Conservation (phyloP, 2,329 filamentous ascomycete genomes). For the Nigrograna mackinnonii region DNA sequence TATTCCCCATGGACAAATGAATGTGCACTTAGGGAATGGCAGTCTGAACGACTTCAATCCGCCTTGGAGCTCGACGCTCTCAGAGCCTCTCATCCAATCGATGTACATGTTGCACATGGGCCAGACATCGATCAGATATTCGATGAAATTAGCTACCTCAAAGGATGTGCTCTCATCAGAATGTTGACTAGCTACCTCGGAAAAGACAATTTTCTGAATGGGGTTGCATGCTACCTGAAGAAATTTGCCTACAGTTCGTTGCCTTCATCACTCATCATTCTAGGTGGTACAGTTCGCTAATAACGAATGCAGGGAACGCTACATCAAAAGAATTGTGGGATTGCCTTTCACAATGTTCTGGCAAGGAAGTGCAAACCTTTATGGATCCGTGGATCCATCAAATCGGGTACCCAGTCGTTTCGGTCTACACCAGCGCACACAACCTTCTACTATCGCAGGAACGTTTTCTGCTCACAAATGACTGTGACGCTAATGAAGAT, state of each 20-base stretch:
- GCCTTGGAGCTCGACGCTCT: conserved; percentile 89
- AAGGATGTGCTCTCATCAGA: conserved; percentile 93
- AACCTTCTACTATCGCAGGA: conserved; percentile 83
- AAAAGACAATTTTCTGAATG: conserved; percentile 84
- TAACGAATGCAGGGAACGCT: too few species aligned
- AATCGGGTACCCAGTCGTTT: conserved; percentile 91
- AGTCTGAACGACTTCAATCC: conserved; percentile 89
- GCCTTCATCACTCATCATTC: too few species aligned
- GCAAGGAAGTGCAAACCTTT: conserved; percentile 80
- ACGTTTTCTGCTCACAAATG: conserved; percentile 88
- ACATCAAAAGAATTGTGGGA: conserved; percentile 91
- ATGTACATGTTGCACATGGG: conserved; percentile 91
- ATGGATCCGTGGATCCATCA: conserved; percentile 97
- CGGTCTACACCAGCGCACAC: conserved; percentile 79
- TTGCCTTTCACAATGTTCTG: conserved; percentile 83
- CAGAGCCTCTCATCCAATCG: conserved; percentile 91
- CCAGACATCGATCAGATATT: conserved; percentile 98
- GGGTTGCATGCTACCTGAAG: conserved; percentile 88
- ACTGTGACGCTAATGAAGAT: conserved; percentile 89
- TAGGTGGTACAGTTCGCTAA: too few species aligned
- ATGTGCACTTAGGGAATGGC: conserved; percentile 25
- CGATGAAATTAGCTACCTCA: conserved; percentile 93
- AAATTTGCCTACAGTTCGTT: conserved; percentile 82
- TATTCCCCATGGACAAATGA: conserved; percentile 58
- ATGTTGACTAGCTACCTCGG: conserved; percentile 94